Evolutionary conservation across 2,329 filamentous ascomycete species (phyloP).

Genomic region (Dactylellina drechsleri): DNA sequence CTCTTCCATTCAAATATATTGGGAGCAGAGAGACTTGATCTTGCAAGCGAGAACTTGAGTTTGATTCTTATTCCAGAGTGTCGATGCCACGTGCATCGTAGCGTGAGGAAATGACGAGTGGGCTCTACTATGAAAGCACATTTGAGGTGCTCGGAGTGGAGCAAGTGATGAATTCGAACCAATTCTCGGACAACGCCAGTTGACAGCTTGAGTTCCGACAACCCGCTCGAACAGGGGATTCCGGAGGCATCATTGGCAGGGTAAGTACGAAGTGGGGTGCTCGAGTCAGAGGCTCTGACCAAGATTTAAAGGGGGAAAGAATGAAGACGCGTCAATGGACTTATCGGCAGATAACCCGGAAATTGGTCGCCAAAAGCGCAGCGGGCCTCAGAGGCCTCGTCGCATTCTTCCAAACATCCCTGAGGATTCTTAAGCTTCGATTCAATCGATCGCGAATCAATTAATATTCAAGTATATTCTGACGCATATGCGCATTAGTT

Average conservation of each 20-base stretch:
- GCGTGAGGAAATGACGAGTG: neutral
- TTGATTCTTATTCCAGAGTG: too few species aligned
- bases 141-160: conserved; percentile 7
- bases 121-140: neutral
- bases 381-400: neutral
- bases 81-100: neutral
- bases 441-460: neutral
- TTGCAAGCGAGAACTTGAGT: neutral
- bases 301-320: too few species aligned
- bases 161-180: neutral
- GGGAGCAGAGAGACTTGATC: neutral
- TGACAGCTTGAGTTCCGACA: conserved; percentile 37
- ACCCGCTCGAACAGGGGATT: conserved; percentile 11
- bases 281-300: too few species aligned
- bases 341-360: neutral
- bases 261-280: too few species aligned
- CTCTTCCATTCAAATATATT: neutral
- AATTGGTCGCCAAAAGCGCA: conserved; percentile 14
- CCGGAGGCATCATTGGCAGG: too few species aligned
- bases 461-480: too few species aligned
- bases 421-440: too few species aligned
- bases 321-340: too few species aligned
- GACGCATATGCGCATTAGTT: too few species aligned
- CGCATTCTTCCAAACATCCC: neutral
- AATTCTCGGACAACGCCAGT: conserved; percentile 7